Base-by-base conservation (phyloP, 306 rosid genomes). In the Rosa persica region DNA sequence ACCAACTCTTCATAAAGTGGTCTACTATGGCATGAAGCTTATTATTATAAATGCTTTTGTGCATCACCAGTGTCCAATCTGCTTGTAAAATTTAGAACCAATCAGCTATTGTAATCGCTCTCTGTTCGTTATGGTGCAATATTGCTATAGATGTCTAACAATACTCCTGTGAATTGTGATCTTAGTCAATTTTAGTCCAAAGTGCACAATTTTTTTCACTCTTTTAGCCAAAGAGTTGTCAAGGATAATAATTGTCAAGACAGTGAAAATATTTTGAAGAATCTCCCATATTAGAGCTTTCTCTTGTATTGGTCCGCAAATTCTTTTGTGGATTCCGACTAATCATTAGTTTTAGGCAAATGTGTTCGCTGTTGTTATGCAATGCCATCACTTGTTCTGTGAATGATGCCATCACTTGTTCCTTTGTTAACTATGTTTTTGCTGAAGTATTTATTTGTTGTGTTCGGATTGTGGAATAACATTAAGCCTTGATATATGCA, bases 401-500 rank as follows among this genome's bases (percentile, higher is more conserved):
- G 65, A 58, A 23, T 9, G 65, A 58, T 58, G 34, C 16, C 5
- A 22, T 10, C 34, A 3, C 6, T n/a, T 57, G 12, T 22, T 57
- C 34, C 13, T 58, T 22, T 11, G 16, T 10, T 58, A 5, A 23
- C 61, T 22, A 20, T 52, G 4, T 7, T 3, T 16, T 58, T 58
- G 65, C 36, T 23, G 65, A 58, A 62, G 43, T 27, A 30, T 30
- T 22, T 27, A 30, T 27, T 36, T 15, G 22, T 34, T 65, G 12
- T 27, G 22, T 65, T 36, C 17, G 57, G 64, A 79, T 75, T 65
- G 44, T 65, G 22, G 44, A 65, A 0, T 65, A 19, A 34, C 44
- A 8, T 58, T 72, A 43, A 13, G 75, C 68, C 60, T 76, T 79
- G 23, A 83, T 38, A 68, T 82, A 64, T 58, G 83, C 88, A 96